A percentile compares a stretch with the other conserved stretches of the same genome.
Evolutionary conservation across 176 grass and related monocot species (phyloP).

Genomic region (Bonia amplexicaulis): DNA sequence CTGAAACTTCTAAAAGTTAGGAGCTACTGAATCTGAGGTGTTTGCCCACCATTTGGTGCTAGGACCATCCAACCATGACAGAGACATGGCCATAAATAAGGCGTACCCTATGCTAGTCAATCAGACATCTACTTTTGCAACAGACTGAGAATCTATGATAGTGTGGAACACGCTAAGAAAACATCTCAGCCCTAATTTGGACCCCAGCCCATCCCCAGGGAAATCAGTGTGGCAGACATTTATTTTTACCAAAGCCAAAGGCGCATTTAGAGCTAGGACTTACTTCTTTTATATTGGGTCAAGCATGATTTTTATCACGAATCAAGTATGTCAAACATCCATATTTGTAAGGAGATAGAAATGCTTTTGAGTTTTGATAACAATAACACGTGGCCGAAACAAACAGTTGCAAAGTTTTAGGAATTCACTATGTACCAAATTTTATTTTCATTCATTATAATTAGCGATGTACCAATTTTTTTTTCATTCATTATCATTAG

Average conservation of each 20-base stretch:
- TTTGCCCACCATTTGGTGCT: not conserved
- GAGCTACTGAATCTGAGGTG: not conserved
- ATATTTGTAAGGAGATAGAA: not conserved
- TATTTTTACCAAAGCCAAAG: not conserved
- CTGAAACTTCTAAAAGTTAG: not conserved
- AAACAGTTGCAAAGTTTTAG: slow-evolving; percentile 4
- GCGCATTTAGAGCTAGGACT: not conserved
- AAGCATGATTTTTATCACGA: not conserved
- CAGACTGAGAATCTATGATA: not conserved
- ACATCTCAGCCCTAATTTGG: not conserved
- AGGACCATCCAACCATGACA: not conserved
- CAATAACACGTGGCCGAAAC: not conserved
- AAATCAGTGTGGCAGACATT: not conserved
- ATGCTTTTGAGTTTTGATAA: too few relatives aligned
- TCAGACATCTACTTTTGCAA: not conserved
- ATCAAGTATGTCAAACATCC: not conserved
- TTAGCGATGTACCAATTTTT: not conserved
- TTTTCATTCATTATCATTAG: slow-evolving; percentile 10
- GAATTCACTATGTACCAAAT: not conserved
- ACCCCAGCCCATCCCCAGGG: not conserved
- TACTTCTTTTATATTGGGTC: not conserved
- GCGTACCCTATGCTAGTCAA: not conserved
- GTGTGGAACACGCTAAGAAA: not conserved
- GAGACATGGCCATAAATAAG: not conserved
- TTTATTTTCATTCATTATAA: not conserved